Conservation (phyloP, 345 rosid species). For the Toxicodendron radicans region DNA sequence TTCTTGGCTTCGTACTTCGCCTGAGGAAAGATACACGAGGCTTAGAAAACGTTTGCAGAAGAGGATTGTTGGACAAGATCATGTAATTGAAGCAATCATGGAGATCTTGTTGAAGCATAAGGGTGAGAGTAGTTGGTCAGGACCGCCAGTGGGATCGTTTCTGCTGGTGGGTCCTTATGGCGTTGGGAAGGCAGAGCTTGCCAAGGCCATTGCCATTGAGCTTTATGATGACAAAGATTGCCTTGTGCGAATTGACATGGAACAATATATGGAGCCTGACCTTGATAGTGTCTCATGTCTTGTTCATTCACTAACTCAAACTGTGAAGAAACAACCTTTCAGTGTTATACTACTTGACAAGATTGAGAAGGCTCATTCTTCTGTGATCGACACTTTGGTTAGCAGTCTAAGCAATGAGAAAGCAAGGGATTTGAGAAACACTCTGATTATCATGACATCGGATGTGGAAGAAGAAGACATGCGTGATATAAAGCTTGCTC, state of each 20-base stretch:
- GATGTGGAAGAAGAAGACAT: neutral
- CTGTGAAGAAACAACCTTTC: neutral
- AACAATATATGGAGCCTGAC: neutral
- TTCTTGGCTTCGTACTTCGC: neutral
- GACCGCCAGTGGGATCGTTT: neutral
- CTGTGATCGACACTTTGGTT: neutral
- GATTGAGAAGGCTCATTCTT: conserved; percentile 1
- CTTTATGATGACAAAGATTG: conserved; percentile 5
- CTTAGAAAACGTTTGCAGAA: too few relatives aligned
- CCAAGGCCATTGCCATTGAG: conserved; percentile 9
- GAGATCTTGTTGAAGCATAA: neutral
- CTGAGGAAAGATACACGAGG: neutral
- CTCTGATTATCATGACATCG: neutral
- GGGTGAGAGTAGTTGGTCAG: neutral
- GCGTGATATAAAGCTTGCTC: neutral
- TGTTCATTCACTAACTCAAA: neutral
- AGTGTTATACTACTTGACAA: conserved; percentile 2
- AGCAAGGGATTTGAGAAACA: neutral
- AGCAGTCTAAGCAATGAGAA: neutral
- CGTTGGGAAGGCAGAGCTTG: neutral
- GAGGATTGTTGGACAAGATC: too few relatives aligned
- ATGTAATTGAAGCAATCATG: too few relatives aligned
- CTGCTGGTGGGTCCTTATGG: too few relatives aligned
- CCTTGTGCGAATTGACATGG: neutral
- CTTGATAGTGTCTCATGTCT: neutral